Conservation (phyloP, 1,284 basidiomycete species). For the Afroboletus lepidellus region DNA sequence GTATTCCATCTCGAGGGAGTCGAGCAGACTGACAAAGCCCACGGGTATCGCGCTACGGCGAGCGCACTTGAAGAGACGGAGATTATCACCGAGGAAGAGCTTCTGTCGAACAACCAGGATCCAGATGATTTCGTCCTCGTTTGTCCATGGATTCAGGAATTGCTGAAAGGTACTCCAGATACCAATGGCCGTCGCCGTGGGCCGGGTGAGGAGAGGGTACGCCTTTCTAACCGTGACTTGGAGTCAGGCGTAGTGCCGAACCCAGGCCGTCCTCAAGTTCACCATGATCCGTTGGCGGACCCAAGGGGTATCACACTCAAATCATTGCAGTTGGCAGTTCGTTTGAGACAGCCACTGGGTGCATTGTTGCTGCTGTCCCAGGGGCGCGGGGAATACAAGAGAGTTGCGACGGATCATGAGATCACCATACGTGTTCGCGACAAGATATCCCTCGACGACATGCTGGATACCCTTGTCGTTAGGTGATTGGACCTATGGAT, state of each 20-base stretch:
- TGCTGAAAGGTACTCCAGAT: not conserved
- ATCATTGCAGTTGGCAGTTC: conserved; percentile 7
- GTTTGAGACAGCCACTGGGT: conserved; percentile 14
- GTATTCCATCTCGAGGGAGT: conserved; percentile 12
- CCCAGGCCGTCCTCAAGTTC: not conserved
- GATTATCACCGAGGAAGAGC: conserved; percentile 4
- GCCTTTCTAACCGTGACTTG: not conserved
- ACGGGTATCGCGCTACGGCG: conserved; percentile 10
- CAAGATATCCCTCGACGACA: conserved; percentile 1
- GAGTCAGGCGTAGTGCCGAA: not conserved
- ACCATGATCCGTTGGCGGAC: not conserved
- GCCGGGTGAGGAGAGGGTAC: not conserved
- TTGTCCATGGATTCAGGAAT: conserved; percentile 22
- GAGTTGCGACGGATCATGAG: conserved; percentile 16
- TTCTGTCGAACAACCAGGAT: not conserved
- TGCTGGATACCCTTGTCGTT: not conserved
- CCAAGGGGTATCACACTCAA: not conserved
- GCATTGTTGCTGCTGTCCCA: conserved; percentile 13
- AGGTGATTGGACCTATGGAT: too few species aligned
- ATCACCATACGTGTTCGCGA: conserved; percentile 12
- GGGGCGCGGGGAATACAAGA: conserved; percentile 11
- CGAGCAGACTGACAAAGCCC: not conserved
- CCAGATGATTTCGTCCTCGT: conserved; percentile 13
- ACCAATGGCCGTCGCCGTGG: not conserved
- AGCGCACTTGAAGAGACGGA: conserved; percentile 13